These are phyloP conservation scores for Suhomyces sp. DNA, from an alignment of 805 yeast species.

Conservation along the genomic window DNA sequence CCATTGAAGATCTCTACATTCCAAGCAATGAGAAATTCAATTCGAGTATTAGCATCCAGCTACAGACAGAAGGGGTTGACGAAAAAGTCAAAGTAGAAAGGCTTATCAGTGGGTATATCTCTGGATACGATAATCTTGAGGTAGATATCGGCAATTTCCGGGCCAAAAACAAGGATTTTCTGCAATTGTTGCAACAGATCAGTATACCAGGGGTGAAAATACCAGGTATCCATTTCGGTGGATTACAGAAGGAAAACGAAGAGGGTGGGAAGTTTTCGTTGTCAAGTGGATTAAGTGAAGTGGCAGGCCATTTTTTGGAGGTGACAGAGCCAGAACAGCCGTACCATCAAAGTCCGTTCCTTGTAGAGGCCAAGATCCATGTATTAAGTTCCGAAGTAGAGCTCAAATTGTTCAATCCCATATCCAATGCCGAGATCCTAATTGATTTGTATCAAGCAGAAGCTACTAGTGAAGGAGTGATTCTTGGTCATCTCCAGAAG, in stretches of 20 bases:
- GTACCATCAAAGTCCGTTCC: slow-evolving; percentile 34
- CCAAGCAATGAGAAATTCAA: slow-evolving; percentile 15
- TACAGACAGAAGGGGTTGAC: slow-evolving; percentile 14
- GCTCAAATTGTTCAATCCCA: slow-evolving; percentile 54
- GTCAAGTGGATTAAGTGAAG: no score
- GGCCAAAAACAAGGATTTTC: slow-evolving; percentile 13
- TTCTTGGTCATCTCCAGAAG: slow-evolving; percentile 45
- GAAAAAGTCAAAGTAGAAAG: slow-evolving; percentile 24
- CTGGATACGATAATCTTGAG: slow-evolving; percentile 32
- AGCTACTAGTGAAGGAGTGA: slow-evolving; percentile 47
- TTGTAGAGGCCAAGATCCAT: slow-evolving; percentile 53
- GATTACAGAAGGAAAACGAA: background rate
- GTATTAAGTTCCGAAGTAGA: slow-evolving; percentile 55
- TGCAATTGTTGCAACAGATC: slow-evolving; percentile 17
- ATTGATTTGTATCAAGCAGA: slow-evolving; percentile 44
- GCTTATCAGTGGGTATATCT: slow-evolving; percentile 38
- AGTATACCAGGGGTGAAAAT: slow-evolving; percentile 22
- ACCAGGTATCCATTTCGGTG: slow-evolving; percentile 24
- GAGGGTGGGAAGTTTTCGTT: no score
- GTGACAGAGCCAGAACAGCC: background rate
- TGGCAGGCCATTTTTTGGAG: background rate
- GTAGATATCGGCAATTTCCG: slow-evolving; percentile 28
- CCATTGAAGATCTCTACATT: slow-evolving; percentile 20
- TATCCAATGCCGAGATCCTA: slow-evolving; percentile 45
- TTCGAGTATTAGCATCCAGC: slow-evolving; percentile 14